A percentile compares a stretch with the other conserved stretches of the same genome.
phyloP scores from a whole-genome alignment of 2,329 filamentous ascomycete species.

The Nemania sp. region DNA sequence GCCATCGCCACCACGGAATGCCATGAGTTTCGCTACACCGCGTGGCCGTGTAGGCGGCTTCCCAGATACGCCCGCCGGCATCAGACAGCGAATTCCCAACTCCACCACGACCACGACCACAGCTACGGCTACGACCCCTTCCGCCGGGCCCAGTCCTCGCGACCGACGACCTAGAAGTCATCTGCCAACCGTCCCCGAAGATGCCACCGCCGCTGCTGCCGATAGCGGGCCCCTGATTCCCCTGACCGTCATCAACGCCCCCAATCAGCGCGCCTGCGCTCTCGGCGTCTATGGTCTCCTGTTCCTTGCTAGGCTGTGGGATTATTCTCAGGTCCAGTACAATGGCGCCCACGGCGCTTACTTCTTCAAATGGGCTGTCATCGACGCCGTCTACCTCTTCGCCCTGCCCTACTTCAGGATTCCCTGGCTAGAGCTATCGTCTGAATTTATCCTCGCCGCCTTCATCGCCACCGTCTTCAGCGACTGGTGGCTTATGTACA shows the following conservation, averaged over 20 bases:
- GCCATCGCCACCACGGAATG: constrained; percentile 55
- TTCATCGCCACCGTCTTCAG: constrained; percentile 73
- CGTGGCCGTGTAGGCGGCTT: constrained; percentile 81
- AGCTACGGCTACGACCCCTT: not conserved
- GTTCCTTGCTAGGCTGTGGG: constrained; percentile 82
- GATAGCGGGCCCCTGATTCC: constrained; percentile 72
- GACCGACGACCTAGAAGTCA: constrained; percentile 9
- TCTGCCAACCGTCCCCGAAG: constrained; percentile 55
- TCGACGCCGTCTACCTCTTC: constrained; percentile 87
- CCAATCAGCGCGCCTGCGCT: constrained; percentile 87
- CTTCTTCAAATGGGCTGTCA: constrained; percentile 89
- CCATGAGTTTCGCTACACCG: constrained; percentile 78
- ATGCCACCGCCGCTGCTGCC: constrained; percentile 36
- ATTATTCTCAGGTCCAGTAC: constrained; percentile 78
- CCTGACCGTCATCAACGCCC: constrained; percentile 80
- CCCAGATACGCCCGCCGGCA: constrained; percentile 70
- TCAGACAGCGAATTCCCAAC: constrained; percentile 40
- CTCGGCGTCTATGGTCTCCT: constrained; percentile 77
- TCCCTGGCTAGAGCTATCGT: constrained; percentile 94
- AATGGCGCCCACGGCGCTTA: constrained; percentile 86
- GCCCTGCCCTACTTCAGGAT: constrained; percentile 85
- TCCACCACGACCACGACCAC: not conserved
- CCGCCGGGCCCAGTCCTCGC: not conserved
- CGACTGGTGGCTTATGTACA: constrained; percentile 70
- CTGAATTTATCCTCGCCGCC: constrained; percentile 69